Percentiles rank a stretch among this genome's conserved stretches.
Conservation (phyloP, 352 stramenopile species). For the Blastocystis sp. region DNA sequence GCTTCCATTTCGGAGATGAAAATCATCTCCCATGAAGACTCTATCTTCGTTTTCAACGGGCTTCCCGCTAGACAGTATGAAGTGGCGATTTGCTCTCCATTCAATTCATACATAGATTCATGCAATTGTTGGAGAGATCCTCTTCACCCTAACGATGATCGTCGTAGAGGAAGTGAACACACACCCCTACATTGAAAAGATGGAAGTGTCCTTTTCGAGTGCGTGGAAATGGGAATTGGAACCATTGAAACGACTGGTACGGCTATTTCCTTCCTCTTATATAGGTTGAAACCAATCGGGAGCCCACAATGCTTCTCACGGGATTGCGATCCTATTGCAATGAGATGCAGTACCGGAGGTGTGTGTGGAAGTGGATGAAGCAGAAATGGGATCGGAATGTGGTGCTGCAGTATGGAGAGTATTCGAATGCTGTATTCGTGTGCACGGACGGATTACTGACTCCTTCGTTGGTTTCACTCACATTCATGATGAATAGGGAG, state of each 20-base stretch:
- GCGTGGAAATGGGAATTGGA: slow-evolving; percentile 42
- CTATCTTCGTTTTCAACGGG: neutral
- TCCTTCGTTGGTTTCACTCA: neutral
- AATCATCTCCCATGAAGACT: neutral
- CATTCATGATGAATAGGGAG: neutral
- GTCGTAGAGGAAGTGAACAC: neutral
- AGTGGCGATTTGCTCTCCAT: neutral
- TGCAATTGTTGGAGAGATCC: neutral
- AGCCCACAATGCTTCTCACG: slow-evolving; percentile 36
- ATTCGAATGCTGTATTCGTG: slow-evolving; percentile 21
- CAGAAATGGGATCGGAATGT: slow-evolving; percentile 16
- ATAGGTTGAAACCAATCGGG: neutral
- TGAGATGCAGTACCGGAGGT: slow-evolving; percentile 16
- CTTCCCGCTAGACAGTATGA: neutral
- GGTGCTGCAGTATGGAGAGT: slow-evolving; percentile 2
- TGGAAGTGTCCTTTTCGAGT: neutral
- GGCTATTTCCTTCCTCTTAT: neutral
- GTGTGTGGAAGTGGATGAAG: slow-evolving; percentile 59
- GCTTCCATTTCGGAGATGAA: neutral
- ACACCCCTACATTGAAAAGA: slow-evolving; percentile 8
- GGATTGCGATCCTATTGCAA: slow-evolving; percentile 50
- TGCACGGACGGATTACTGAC: neutral
- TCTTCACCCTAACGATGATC: slow-evolving; percentile 12
- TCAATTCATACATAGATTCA: neutral
- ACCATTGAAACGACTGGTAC: slow-evolving; percentile 11